Evolutionary conservation across 2,329 filamentous ascomycete genomes (phyloP).

Genomic region (Phyllosticta capitalensis): DNA sequence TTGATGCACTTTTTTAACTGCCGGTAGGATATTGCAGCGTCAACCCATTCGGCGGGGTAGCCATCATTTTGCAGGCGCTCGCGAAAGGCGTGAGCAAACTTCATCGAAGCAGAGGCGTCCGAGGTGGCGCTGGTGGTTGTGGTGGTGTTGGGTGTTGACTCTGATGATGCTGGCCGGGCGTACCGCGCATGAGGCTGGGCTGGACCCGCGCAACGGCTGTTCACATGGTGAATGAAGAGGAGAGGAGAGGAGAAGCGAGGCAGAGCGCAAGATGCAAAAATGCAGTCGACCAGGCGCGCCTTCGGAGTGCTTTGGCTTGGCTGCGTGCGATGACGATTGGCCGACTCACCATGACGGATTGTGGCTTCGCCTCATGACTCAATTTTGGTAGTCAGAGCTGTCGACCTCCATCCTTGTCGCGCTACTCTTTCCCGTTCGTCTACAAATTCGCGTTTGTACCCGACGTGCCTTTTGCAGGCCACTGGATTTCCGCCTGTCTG

Average conservation of each 20-base stretch:
- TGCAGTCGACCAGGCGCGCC: background rate
- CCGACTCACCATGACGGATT: background rate
- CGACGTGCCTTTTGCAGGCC: background rate
- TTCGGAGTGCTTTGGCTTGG: background rate
- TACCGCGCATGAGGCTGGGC: background rate
- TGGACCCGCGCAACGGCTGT: background rate
- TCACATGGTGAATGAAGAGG: background rate
- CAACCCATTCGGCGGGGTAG: slow-evolving; percentile 63
- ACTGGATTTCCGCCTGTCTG: background rate
- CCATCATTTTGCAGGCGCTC: slow-evolving; percentile 59
- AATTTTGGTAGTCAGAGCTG: background rate
- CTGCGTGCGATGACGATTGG: background rate
- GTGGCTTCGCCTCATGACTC: background rate
- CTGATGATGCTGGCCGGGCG: background rate
- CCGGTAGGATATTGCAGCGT: slow-evolving; percentile 71
- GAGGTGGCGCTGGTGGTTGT: background rate
- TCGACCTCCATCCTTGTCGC: background rate
- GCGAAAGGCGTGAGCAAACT: slow-evolving; percentile 74
- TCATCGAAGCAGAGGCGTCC: slow-evolving; percentile 50
- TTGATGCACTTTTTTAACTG: slow-evolving; percentile 86
- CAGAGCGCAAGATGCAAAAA: background rate
- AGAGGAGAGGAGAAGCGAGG: background rate
- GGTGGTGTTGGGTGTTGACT: background rate
- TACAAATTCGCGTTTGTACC: background rate
- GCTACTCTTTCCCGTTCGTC: background rate